Conservation (phyloP, 1,284 basidiomycete species). For the Neonothopanus nambi region DNA sequence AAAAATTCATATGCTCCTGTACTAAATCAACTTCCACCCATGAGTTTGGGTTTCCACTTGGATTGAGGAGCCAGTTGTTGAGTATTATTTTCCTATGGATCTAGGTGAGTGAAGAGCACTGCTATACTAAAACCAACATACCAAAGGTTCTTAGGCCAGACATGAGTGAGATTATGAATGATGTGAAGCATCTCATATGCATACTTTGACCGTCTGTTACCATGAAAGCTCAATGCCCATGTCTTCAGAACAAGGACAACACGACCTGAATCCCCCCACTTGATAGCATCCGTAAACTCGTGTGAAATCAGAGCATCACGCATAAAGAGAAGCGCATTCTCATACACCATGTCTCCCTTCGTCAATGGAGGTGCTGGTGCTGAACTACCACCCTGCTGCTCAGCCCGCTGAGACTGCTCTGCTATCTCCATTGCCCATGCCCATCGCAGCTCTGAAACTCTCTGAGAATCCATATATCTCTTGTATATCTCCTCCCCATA, state of each 20-base stretch:
- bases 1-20: conserved; percentile 43
- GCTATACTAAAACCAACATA: conserved; percentile 16
- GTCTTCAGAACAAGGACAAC: conserved; percentile 34
- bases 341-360: conserved; percentile 35
- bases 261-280: conserved; percentile 35
- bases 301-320: conserved; percentile 35
- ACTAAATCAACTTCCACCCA: conserved; percentile 38
- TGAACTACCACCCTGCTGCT: too few species aligned
- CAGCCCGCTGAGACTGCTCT: background rate
- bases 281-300: conserved; percentile 37
- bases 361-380: too few species aligned
- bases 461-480: conserved; percentile 17
- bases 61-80: conserved; percentile 37
- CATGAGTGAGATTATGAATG: conserved; percentile 36
- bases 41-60: conserved; percentile 32
- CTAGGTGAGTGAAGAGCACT: background rate
- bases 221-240: conserved; percentile 32
- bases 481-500: conserved; percentile 23
- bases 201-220: conserved; percentile 37
- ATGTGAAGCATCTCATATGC: conserved; percentile 39
- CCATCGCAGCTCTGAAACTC: conserved; percentile 18
- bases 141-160: conserved; percentile 36
- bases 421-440: background rate
- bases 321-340: conserved; percentile 36
- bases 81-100: conserved; percentile 30